phyloP scores from a whole-genome alignment of 441 rosid species.

The Gossypium schwendimanii region DNA sequence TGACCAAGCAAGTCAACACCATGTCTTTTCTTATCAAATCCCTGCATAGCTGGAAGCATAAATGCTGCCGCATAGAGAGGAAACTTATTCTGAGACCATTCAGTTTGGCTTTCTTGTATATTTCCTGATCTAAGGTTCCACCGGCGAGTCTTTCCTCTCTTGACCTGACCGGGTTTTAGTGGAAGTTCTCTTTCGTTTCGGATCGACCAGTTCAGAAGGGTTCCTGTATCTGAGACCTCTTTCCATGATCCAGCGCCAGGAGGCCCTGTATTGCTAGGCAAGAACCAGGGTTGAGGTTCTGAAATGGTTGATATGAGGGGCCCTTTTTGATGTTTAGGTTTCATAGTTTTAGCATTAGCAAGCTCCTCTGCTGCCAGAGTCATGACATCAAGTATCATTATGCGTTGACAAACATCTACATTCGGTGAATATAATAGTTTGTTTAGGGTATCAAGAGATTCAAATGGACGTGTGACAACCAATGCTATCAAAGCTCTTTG shows the following conservation, averaged over 20 bases:
- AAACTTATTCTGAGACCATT: slow-evolving; percentile 67
- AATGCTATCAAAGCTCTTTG: slow-evolving; percentile 79
- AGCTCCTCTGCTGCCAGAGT: slow-evolving; percentile 92
- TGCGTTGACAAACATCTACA: slow-evolving; percentile 87
- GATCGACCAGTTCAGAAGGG: slow-evolving; percentile 62
- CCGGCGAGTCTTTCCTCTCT: slow-evolving; percentile 69
- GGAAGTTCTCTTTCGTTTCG: slow-evolving; percentile 89
- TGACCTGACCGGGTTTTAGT: slow-evolving; percentile 45
- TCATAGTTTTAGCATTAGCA: slow-evolving; percentile 52
- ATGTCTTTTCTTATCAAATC: slow-evolving; percentile 82
- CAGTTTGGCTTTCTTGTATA: slow-evolving; percentile 36
- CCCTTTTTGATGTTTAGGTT: slow-evolving; percentile 43
- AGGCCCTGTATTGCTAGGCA: slow-evolving; percentile 72
- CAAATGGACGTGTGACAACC: slow-evolving; percentile 68
- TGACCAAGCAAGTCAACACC: slow-evolving; percentile 93
- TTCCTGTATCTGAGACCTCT: slow-evolving; percentile 61
- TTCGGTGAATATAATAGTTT: slow-evolving; percentile 71
- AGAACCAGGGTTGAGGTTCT: slow-evolving; percentile 87
- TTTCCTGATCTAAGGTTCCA: slow-evolving; percentile 60
- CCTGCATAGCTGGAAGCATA: slow-evolving; percentile 99
- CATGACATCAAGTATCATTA: slow-evolving; percentile 96
- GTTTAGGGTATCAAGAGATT: slow-evolving; percentile 65
- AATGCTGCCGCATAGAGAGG: slow-evolving; percentile 87
- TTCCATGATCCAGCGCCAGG: slow-evolving; percentile 69
- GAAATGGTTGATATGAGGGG: slow-evolving; percentile 62